Percentiles rank a stretch among this genome's conserved stretches.
These are phyloP conservation scores for Aspergillus ibericus DNA, from an alignment of 2,329 filamentous ascomycete genomes.

Conservation along the genomic window DNA sequence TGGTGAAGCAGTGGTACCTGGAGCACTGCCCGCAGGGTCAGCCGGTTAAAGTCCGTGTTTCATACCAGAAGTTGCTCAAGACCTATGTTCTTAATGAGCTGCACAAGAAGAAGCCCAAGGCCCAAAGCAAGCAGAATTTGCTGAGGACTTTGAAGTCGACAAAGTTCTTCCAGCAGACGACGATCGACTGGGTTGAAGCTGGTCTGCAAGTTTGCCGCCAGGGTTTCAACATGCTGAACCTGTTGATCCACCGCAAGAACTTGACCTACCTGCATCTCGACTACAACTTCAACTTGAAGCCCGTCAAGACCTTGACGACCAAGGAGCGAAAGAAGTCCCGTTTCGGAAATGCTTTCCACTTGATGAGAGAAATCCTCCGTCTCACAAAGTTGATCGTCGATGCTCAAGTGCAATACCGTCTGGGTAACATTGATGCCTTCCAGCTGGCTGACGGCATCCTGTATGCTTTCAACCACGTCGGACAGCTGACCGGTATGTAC, in stretches of 20 bases:
- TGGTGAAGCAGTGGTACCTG: conserved; percentile 98
- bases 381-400: conserved; percentile 97
- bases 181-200: conserved; percentile 98
- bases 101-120: conserved; percentile 93
- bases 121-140: conserved; percentile 90
- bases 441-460: conserved; percentile 96
- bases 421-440: conserved; percentile 98
- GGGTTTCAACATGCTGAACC: conserved; percentile 98
- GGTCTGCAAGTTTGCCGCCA: conserved; percentile 97
- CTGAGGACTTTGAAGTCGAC: conserved; percentile 88
- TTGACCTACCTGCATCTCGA: conserved; percentile 96
- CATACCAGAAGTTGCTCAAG: conserved; percentile 96
- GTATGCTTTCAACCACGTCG: conserved; percentile 99
- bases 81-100: conserved; percentile 94
- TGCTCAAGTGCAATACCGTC: conserved; percentile 93
- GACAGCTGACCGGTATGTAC: conserved; percentile 98
- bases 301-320: conserved; percentile 96
- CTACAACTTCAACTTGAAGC: conserved; percentile 99
- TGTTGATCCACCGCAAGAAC: conserved; percentile 97
- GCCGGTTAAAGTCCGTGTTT: conserved; percentile 95
- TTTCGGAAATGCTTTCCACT: conserved; percentile 97
- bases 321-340: conserved; percentile 99
- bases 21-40: conserved; percentile 90
- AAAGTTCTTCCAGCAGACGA: conserved; percentile 99
- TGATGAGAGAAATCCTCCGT: conserved; percentile 96